Evolutionary conservation across 2,329 filamentous ascomycete species (phyloP), one percentile per base, ranked within the genome.

Genomic region (Ascochyta koolunga): DNA sequence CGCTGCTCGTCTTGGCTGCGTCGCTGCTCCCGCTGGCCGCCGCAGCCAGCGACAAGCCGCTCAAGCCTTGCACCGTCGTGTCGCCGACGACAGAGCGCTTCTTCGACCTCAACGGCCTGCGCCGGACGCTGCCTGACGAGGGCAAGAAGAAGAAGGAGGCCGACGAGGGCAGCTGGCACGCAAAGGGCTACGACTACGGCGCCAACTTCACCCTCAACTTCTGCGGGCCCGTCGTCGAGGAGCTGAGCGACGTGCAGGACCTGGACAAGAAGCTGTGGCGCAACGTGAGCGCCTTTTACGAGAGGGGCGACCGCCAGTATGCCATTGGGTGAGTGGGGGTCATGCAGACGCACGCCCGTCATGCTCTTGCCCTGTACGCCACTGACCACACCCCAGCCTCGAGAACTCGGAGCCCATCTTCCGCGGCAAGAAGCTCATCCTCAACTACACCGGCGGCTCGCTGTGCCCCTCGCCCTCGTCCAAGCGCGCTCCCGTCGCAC

Each of bases 181-280:
- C 88, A 7, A 83, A 83, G 54, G 90, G 90, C 29, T 89, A 86
- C 72, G 90, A 93, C 75, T 90, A 92, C 64, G 86, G 84, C 59
- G 85, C 86, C 60, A 93, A 93, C 77, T 95, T 95, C 68, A 93
- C 90, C 2, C 71, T 93, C 66, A 95, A 95, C 76, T 87, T 95
- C 64, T 95, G 90, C 77, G 86, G 82, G 31, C 80, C 89, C 1
- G 88, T 93, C n/a, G 82, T 92, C 15, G 85, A 89, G 63, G 78
- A 83, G 15, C 78, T 89, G 18, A 78, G 82, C 37, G 79, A 85
- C 58, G 83, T 89, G 9, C 81, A 84, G 10, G 89, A 87, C n/a
- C 73, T 93, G 35, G 80, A 86, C 38, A 80, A 83, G 73, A 71
- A 72, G 50, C 66, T 80, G 41, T 90, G 86, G 86, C 79, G 79